Base-by-base conservation (phyloP, 768 basidiomycete species). In the Pleurotus pulmonarius region DNA sequence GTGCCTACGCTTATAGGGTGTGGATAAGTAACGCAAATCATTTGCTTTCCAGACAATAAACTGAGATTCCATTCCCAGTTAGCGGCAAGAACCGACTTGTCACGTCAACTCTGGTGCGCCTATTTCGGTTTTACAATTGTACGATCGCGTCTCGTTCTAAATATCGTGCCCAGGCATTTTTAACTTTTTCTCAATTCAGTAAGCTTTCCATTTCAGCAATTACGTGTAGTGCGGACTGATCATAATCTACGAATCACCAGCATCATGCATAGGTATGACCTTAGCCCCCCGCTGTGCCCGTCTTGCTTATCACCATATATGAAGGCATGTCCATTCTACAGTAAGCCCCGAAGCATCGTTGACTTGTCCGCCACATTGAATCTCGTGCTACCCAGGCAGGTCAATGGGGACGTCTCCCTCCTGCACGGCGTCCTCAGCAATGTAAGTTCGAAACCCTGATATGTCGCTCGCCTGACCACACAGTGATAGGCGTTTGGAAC, bases 141-240 rank as follows among this genome's bases (percentile, higher is more conserved):
- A 29, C 4, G 26, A 29, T 29, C 26, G 26, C 26, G 26, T 29
- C 26, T 29, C 26, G 26, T 29, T 6, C 26, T 29, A 29, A 29
- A 29, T 29, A 29, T 29, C 26, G 26, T 40, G 16, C 16, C 8
- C 22, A 52, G 49, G 49, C 49, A 38, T 52, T 52, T 37, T 39
- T 52, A 9, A 53, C 51, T 5, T 24, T 53, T 15, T 53, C 20
- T 53, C 51, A 53, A 53, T 53, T 52, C 51, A 22, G 51, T 52
- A 39, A 39, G 51, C 38, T 16, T 20, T 7, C 18, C 46, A n/a
- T 49, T 13, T 13, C 48, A 49, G 26, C 16, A 5, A 22, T 11
- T n/a, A 37, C 48, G 15, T 7, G 6, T n/a, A 34, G 7, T 4
- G 12, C n/a, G 9, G n/a, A 7, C 26, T 37, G 7, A n/a, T 37